Conservation (phyloP, 208 protist species). For the Wallacemonas sp. region DNA sequence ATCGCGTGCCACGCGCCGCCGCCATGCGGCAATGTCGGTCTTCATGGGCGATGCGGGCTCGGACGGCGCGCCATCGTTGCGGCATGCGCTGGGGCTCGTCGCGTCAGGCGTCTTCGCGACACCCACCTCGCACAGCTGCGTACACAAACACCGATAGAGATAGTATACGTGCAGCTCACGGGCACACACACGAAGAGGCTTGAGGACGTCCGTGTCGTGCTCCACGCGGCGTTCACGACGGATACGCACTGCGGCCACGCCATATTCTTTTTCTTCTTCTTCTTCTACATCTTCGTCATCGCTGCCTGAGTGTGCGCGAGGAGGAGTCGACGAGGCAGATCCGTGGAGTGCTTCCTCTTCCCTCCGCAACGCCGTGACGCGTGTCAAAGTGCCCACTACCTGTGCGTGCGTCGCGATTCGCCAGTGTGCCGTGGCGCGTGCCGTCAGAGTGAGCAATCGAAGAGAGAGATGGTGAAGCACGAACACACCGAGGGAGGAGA, state of each 20-base stretch:
- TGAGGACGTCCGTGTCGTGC: not conserved
- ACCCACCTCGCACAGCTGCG: no score
- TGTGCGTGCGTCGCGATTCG: conserved; percentile 7
- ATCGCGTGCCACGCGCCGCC: not conserved
- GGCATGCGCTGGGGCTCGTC: no score
- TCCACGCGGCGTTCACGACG: not conserved
- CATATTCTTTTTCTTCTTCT: not conserved
- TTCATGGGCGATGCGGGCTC: no score
- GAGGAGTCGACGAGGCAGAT: no score
- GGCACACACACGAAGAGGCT: not conserved
- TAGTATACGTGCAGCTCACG: conserved; percentile 9
- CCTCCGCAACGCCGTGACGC: not conserved
- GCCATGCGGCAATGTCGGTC: not conserved
- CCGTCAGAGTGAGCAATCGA: not conserved
- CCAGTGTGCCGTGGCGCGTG: conserved; percentile 1
- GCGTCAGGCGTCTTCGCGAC: no score
- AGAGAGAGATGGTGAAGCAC: conserved; percentile 10
- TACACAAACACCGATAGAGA: no score
- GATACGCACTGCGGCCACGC: not conserved
- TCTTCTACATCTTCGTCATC: not conserved
- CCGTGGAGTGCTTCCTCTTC: not conserved
- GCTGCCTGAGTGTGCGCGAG: no score
- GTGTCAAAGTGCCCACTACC: not conserved
- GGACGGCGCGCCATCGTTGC: not conserved
- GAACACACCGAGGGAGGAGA: conserved; percentile 19